A percentile compares a stretch with the other conserved stretches of the same genome.
Evolutionary conservation across 257 asterid species (phyloP).

Genomic region (Nicotiana otophora): DNA sequence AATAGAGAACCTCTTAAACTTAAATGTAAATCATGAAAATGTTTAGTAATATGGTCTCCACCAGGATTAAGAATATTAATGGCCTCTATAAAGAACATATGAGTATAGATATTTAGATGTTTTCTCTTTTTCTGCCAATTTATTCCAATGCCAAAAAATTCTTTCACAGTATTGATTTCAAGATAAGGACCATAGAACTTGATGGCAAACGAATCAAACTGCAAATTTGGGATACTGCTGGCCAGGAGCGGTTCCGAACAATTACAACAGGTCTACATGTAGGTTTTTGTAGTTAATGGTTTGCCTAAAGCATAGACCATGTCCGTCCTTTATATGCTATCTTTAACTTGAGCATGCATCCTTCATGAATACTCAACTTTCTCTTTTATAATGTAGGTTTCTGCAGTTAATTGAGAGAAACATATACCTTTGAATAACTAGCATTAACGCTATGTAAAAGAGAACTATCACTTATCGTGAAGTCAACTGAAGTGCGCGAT

Average conservation of each 20-base stretch:
- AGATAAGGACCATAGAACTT: no score
- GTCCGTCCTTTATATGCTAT: not conserved
- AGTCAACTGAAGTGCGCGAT: not conserved
- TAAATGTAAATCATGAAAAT: not conserved
- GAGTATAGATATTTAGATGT: not conserved
- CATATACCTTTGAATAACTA: not conserved
- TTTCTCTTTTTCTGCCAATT: not conserved
- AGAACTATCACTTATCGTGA: not conserved
- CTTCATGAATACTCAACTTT: not conserved
- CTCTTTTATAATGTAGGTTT: not conserved
- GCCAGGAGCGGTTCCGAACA: not conserved
- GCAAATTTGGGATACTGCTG: conserved; percentile 8
- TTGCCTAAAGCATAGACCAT: not conserved
- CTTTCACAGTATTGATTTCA: not conserved
- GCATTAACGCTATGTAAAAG: not conserved
- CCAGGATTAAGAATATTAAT: not conserved
- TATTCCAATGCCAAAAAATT: not conserved
- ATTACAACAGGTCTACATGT: not conserved
- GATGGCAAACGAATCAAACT: not conserved
- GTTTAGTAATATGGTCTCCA: not conserved
- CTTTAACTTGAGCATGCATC: not conserved
- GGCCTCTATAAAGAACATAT: not conserved
- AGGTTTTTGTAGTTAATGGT: not conserved
- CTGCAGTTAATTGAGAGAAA: not conserved
- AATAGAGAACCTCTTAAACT: not conserved